A percentile compares a stretch with the other conserved stretches of the same genome.
Evolutionary conservation across 352 stramenopile species (phyloP).

Genomic region (Globisporangium yorkense): DNA sequence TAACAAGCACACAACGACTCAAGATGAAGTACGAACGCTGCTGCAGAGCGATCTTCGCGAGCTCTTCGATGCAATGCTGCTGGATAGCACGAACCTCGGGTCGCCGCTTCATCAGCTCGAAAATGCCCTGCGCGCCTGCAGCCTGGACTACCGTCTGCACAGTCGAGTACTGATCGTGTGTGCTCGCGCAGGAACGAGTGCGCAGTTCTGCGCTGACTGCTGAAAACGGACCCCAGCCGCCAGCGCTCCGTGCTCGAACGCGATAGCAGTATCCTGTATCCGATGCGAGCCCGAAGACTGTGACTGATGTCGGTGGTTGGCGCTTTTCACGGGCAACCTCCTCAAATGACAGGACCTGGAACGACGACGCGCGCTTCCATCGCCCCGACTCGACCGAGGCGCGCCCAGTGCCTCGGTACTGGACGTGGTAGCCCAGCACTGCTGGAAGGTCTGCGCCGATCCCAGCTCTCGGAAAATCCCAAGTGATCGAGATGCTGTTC

Average conservation of each 20-base stretch:
- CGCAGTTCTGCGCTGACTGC: constrained; percentile 24
- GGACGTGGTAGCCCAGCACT: constrained; percentile 60
- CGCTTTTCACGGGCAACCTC: constrained; percentile 24
- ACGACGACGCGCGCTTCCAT: constrained; percentile 50
- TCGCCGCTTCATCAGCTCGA: constrained; percentile 41
- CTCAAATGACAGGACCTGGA: constrained; percentile 55
- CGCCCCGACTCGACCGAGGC: constrained; percentile 19
- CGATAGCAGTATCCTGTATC: constrained; percentile 60
- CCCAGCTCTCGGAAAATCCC: constrained; percentile 16
- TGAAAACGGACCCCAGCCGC: constrained; percentile 65
- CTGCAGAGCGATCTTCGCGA: constrained; percentile 36
- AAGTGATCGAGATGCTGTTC: constrained; percentile 44
- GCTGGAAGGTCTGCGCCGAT: constrained; percentile 23
- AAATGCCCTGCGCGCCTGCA: constrained; percentile 18
- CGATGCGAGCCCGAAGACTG: constrained; percentile 27
- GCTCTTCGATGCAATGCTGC: constrained; percentile 26
- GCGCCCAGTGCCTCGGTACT: constrained; percentile 40
- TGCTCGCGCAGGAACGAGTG: constrained; percentile 29
- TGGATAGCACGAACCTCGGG: constrained; percentile 27
- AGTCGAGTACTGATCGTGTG: constrained; percentile 26
- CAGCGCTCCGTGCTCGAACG: constrained; percentile 42
- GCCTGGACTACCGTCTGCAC: constrained; percentile 17
- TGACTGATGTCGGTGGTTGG: constrained; percentile 21
- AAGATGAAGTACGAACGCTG: constrained; percentile 4
- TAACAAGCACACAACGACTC: too few species aligned